Evolutionary conservation across 352 stramenopile genomes (phyloP).

Genomic region (Phytophthora sojae): DNA sequence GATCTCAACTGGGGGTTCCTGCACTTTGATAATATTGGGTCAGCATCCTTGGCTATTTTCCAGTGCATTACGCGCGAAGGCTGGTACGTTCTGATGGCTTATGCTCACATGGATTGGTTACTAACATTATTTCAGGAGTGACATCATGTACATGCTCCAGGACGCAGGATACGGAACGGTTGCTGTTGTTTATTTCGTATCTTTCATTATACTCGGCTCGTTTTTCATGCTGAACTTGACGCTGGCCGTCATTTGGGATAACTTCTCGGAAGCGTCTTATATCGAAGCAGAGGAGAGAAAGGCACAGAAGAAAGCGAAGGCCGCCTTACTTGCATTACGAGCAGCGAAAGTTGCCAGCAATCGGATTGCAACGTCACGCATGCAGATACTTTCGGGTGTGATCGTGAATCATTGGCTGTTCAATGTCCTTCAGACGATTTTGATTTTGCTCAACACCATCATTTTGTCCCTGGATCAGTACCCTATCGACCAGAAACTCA

Average conservation of each 20-base stretch:
- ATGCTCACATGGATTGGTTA: no score
- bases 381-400: constrained; percentile 20
- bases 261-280: constrained; percentile 71
- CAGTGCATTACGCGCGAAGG: constrained; percentile 93
- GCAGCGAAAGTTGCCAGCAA: constrained; percentile 1
- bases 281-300: constrained; percentile 66
- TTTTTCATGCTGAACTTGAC: constrained; percentile 94
- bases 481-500: constrained; percentile 50
- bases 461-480: constrained; percentile 88
- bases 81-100: constrained; percentile 62
- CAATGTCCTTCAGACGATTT: constrained; percentile 48
- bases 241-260: constrained; percentile 91
- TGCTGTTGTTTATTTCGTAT: constrained; percentile 85
- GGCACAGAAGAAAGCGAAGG: constrained; percentile 36
- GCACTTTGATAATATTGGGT: constrained; percentile 91
- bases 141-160: constrained; percentile 78
- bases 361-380: constrained; percentile 12
- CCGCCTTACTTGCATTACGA: constrained; percentile 20
- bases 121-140: constrained; percentile 32
- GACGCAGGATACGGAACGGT: constrained; percentile 54
- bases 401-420: constrained; percentile 70
- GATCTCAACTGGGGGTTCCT: constrained; percentile 89
- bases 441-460: constrained; percentile 89
- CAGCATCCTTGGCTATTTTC: constrained; percentile 88
- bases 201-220: constrained; percentile 89